phyloP scores from a whole-genome alignment of 2,329 filamentous ascomycete species.

The Phaeosphaeriaceae sp. region DNA sequence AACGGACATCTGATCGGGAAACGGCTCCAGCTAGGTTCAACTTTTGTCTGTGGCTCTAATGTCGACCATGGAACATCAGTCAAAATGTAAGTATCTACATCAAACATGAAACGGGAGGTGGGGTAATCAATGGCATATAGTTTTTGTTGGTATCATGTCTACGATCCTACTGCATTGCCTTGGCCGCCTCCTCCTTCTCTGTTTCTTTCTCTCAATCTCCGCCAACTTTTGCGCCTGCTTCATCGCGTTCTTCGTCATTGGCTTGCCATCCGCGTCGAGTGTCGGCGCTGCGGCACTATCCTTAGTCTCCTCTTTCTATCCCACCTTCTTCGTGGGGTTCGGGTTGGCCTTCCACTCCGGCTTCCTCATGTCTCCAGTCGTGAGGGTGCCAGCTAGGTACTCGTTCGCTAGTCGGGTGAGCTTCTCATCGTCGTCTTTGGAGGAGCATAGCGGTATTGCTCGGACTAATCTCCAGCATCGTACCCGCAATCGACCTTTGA shows the following conservation, averaged over 20 bases:
- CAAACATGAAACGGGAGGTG: too few species aligned
- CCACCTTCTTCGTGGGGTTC: slow-evolving; percentile 49
- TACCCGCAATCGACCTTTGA: too few species aligned
- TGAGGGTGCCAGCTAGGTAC: slow-evolving; percentile 73
- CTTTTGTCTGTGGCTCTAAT: too few species aligned
- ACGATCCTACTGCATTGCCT: slow-evolving; percentile 29
- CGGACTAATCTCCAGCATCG: too few species aligned
- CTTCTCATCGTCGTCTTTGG: slow-evolving; percentile 81
- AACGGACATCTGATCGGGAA: too few species aligned
- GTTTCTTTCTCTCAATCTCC: slow-evolving; percentile 45
- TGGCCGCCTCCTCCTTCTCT: slow-evolving; percentile 39
- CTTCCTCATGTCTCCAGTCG: slow-evolving; percentile 89
- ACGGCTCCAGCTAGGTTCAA: too few species aligned
- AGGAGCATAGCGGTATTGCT: too few species aligned
- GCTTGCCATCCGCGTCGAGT: slow-evolving; percentile 40
- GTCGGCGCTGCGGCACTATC: slow-evolving; percentile 11
- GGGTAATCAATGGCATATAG: too few species aligned
- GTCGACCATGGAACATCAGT: too few species aligned
- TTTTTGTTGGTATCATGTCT: too few species aligned
- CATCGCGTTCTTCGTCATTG: slow-evolving; percentile 43
- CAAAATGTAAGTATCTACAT: too few species aligned
- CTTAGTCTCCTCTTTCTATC: slow-evolving; percentile 24
- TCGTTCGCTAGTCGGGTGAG: slow-evolving; percentile 60
- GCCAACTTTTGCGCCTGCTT: slow-evolving; percentile 43
- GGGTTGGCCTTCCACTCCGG: slow-evolving; percentile 67